A percentile compares a stretch with the other conserved stretches of the same genome.
These are phyloP conservation scores for Leptomonas pyrrhocoris DNA, from an alignment of 208 protist genomes.

Conservation along the genomic window DNA sequence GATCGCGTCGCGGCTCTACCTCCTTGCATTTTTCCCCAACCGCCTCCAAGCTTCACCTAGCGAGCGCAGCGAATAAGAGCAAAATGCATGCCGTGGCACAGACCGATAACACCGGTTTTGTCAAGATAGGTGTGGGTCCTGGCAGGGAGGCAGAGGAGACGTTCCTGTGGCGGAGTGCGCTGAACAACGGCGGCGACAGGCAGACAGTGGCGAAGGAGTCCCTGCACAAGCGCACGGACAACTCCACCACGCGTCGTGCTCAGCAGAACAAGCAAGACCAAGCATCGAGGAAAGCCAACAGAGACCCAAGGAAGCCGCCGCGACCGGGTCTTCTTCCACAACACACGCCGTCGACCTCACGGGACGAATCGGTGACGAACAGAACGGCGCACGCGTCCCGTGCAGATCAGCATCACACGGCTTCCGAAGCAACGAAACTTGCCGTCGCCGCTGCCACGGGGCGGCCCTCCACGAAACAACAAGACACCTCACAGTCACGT, in stretches of 20 bases:
- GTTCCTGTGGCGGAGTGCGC: constrained; percentile 2
- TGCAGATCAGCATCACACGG: not conserved
- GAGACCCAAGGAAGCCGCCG: not conserved
- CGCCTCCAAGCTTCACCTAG: not conserved
- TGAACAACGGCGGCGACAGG: not conserved
- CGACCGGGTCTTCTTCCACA: not conserved
- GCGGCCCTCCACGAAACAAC: not conserved
- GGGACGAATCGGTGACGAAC: not conserved
- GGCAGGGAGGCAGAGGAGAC: not conserved
- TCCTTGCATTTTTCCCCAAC: not conserved
- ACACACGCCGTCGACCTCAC: not conserved
- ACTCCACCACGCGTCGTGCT: not conserved
- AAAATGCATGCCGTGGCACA: not conserved
- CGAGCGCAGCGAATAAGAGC: not conserved
- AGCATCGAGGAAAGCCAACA: not conserved
- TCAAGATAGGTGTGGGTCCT: not conserved
- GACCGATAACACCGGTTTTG: not conserved
- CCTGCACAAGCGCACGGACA: constrained; percentile 9
- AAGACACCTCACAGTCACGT: not conserved
- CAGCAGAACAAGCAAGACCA: not conserved
- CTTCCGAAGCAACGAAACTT: not conserved
- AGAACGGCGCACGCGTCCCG: not conserved
- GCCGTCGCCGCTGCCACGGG: not conserved
- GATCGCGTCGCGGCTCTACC: not conserved
- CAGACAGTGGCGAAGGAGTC: not conserved